Evolutionary conservation across 257 asterid species (phyloP).

Genomic region (Rubia yunnanensis): DNA sequence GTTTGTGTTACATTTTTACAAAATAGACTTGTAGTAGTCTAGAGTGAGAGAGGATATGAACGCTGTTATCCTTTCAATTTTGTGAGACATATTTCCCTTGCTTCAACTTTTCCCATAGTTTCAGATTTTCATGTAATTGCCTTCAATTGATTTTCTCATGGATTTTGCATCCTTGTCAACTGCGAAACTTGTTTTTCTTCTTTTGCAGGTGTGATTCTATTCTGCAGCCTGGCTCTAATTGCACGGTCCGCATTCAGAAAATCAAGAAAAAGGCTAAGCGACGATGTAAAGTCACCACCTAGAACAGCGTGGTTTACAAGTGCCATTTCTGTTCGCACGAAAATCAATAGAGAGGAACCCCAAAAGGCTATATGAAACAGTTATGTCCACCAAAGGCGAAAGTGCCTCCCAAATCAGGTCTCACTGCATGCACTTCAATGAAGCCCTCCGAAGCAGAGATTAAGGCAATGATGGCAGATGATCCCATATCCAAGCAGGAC

Average conservation of each 20-base stretch:
- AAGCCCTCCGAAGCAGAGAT: conserved; percentile 14
- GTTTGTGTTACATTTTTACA: background rate
- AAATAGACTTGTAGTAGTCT: background rate
- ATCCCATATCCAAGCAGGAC: conserved; percentile 8
- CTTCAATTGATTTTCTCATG: background rate
- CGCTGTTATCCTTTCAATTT: background rate
- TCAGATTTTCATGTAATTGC: background rate
- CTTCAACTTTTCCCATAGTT: background rate
- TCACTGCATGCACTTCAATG: conserved; percentile 8
- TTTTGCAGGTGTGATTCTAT: conserved; percentile 60
- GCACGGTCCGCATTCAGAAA: conserved; percentile 49
- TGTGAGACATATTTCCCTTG: no score
- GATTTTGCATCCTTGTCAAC: background rate
- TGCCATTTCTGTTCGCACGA: conserved; percentile 64
- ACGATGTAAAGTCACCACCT: conserved; percentile 17
- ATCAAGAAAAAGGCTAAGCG: conserved; percentile 24
- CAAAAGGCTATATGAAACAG: conserved; percentile 46
- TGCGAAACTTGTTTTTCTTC: conserved; percentile 9
- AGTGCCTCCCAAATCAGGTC: conserved; percentile 15
- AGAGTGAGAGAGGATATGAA: background rate
- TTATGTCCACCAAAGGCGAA: conserved; percentile 39
- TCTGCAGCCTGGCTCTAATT: conserved; percentile 60
- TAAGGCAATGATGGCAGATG: background rate
- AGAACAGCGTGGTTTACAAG: conserved; percentile 51
- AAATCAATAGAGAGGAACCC: conserved; percentile 61